Base-by-base conservation (phyloP, 129 eudicot genomes). In the Lactuca saligna region DNA sequence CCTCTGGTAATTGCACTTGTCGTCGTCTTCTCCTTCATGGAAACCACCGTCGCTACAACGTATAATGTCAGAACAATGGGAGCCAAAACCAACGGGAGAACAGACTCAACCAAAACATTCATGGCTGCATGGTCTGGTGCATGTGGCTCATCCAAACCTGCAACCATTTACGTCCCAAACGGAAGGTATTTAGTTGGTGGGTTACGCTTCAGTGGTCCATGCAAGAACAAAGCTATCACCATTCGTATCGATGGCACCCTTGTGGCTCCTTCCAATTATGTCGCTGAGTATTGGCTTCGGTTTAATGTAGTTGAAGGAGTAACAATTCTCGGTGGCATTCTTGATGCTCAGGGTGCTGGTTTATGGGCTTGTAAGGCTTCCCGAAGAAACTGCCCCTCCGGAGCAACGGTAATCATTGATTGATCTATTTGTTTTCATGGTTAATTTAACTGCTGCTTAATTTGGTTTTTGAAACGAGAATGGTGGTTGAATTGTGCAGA, bases 311-410 rank as follows among this genome's bases (percentile, higher is more conserved):
- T 85, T 16, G 58, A 60, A 10, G 92, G 96, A 7, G 85, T 91
- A 17, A 81, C 82, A 1, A 66, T 87, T 17, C 29, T 53, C 0
- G 92, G 92, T 71, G 93, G 96, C 7, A 72, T 71, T 16, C 63
- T 89, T 25, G 96, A 89, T 34, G 96, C 76, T 56, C 92, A 79
- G 39, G 96, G 96, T 11, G 39, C 81, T 3, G 68, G 80, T 13
- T 75, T 88, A 66, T 88, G 92, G 91, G 79, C 78, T 60, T 88
- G 96, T 58, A 88, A 89, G 69, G 31, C 46, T 7, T 59, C 92
- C 12, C 77, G 77, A 9, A 76, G 16, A n/a, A 71, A 65, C 7
- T 89, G 96, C 53, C 90, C 90, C 15, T 7, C 14, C 2, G 97
- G 97, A 8, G 87, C 89, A 33, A 85, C 91, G 84, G 97, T 90